phyloP scores from a whole-genome alignment of 305 asterid genomes.

The Fraxinus baroniana region DNA sequence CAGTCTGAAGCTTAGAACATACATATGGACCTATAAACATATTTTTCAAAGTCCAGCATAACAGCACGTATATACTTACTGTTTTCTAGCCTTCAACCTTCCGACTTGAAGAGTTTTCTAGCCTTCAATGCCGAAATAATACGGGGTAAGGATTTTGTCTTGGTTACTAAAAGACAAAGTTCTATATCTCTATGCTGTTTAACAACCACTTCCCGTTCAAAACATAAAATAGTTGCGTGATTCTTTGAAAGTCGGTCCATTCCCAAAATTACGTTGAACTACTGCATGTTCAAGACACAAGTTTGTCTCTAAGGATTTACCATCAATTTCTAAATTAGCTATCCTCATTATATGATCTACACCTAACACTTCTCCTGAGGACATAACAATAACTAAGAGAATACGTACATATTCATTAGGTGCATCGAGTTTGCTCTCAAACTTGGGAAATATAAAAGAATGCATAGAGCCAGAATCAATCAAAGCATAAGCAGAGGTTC shows the following conservation, averaged over 20 bases:
- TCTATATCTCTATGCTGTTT: not conserved
- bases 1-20: not conserved
- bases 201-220: not conserved
- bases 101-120: not conserved
- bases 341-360: too few relatives aligned
- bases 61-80: not conserved
- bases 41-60: not conserved
- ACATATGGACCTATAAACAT: not conserved
- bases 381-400: too few relatives aligned
- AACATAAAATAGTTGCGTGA: too few relatives aligned
- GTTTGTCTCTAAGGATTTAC: too few relatives aligned
- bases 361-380: too few relatives aligned
- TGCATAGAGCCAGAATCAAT: too few relatives aligned
- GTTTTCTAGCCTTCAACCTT: not conserved
- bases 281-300: too few relatives aligned
- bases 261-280: not conserved
- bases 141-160: not conserved
- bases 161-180: not conserved
- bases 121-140: not conserved
- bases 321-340: too few relatives aligned
- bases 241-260: not conserved
- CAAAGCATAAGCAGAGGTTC: too few relatives aligned
- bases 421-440: too few relatives aligned
- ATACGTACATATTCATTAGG: too few relatives aligned
- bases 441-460: too few relatives aligned